Evolutionary conservation across 257 asterid species (phyloP), one percentile per base, ranked within the genome.

Genomic region (Hygrophila difformis): DNA sequence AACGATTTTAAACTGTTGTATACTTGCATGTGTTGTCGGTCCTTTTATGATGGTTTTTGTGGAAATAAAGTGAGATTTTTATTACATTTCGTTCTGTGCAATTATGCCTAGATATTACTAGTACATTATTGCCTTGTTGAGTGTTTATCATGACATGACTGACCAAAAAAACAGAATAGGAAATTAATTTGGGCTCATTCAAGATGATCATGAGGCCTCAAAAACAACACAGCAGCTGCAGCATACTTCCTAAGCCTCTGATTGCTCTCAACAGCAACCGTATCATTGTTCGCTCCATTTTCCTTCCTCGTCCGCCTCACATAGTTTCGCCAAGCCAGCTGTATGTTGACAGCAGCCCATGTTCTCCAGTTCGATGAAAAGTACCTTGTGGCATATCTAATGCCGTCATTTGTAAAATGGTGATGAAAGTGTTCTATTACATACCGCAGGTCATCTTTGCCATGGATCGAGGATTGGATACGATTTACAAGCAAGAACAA

Each of bases 191-290:
- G n/a, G n/a, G n/a, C n/a, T 69, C 42, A 87, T 35, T 88, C 97
- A 42, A 88, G 95, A 75, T 88, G 97, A 65, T 84, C 97, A 40
- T 84, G 95, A 29, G 95, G 97, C 59, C 89, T 47, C n/a, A n/a
- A n/a, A 52, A 88, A 52, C 9, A 94, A 88, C 94, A 88, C 44
- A 66, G 84, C 84, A 69, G 74, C 63, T 3, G 95, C 81, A 10
- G 95, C 97, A 34, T 76, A 84, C 36, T 76, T 87, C 16, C 93
- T 61, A 39, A 88, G 89, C 4, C 71, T 78, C 12, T 72, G 71
- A 9, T 81, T 84, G 8, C 67, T 42, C 12, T 81, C 75, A 2
- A 3, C 31, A 26, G 4, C 1, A 33, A 60, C 84, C 1, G 10
- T 26, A 26, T 3, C 51, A 4, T 63, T 38, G 6, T 12, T 64